These are phyloP conservation scores for Hypomyces perniciosus DNA, from an alignment of 2,329 filamentous ascomycete species.

Conservation along the genomic window DNA sequence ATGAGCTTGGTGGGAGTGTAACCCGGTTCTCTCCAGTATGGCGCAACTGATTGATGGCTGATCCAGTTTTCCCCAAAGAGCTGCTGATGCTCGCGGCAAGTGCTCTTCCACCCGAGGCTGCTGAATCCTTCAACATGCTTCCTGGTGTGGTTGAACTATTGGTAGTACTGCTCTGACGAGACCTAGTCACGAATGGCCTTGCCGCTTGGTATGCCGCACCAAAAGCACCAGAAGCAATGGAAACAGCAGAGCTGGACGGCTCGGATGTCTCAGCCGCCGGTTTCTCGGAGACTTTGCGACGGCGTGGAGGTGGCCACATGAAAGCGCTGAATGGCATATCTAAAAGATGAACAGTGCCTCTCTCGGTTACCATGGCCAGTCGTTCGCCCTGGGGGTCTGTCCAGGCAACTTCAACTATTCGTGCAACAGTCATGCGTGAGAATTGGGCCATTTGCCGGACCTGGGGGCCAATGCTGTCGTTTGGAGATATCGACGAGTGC, in stretches of 20 bases:
- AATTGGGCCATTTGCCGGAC: slow-evolving; percentile 86
- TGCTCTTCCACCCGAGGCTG: slow-evolving; percentile 64
- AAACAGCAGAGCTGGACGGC: slow-evolving; percentile 50
- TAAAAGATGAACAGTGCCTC: slow-evolving; percentile 90
- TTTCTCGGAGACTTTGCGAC: slow-evolving; percentile 40
- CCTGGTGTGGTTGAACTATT: slow-evolving; percentile 27
- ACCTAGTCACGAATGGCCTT: slow-evolving; percentile 51
- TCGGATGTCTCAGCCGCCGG: slow-evolving; percentile 43
- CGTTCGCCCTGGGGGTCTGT: slow-evolving; percentile 73
- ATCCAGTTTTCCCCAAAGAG: slow-evolving; percentile 68
- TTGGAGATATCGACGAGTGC: slow-evolving; percentile 43
- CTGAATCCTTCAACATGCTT: slow-evolving; percentile 50
- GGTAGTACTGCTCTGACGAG: slow-evolving; percentile 44
- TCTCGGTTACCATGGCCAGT: slow-evolving; percentile 83
- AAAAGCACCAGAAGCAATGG: slow-evolving; percentile 64
- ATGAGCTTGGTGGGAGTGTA: slow-evolving; percentile 54
- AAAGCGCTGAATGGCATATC: slow-evolving; percentile 79
- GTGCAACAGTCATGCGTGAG: slow-evolving; percentile 83
- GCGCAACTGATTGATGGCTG: slow-evolving; percentile 61
- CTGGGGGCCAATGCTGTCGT: slow-evolving; percentile 43
- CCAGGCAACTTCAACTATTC: slow-evolving; percentile 88
- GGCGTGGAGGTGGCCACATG: slow-evolving; percentile 74
- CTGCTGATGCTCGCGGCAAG: slow-evolving; percentile 69
- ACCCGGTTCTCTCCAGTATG: slow-evolving; percentile 72
- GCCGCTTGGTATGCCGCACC: slow-evolving; percentile 66